Evolutionary conservation across 1,139 yeast species (phyloP), one percentile per base, ranked within the genome.

Genomic region (Yamadazyma pseudoaaseri): DNA sequence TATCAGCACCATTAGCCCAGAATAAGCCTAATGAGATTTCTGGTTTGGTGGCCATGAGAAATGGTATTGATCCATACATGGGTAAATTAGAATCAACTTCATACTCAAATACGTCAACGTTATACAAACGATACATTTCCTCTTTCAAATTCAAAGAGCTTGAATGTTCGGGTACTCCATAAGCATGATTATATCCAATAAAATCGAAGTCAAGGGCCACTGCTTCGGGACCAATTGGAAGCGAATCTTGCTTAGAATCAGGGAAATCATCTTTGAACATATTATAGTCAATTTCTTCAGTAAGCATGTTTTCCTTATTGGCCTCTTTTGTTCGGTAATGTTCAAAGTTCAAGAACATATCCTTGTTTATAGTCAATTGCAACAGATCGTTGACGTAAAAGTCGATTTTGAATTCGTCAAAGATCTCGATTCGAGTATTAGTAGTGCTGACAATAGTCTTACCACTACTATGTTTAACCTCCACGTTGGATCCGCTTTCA

Each of bases 121-220:
- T 92, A 65, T 62, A 94, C 30, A 92, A 64, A 29, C 98, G 71
- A 58, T 92, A 92, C 27, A 71, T 73, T 0, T 97, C 87, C 45
- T 85, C 92, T 38, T 79, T 73, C 45, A 92, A 66, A 15, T 81
- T 72, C 39, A 92, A 61, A 1, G 83, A 66, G 48, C 86, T 96
- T 0, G 97, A 90, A 54, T 92, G 98, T 56, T 92, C 98, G 0
- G 98, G 97, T 32, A 92, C 83, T 15, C 99, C 99, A 53, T 78
- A 92, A 1, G 87, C 83, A 47, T 83, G 72, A 8, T 65, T 56
- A 48, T 70, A 82, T 1, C 77, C 79, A 4, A 60, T 54, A 47
- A 92, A 82, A 0, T 77, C 60, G 38, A 89, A 72, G 55, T 92
- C 99, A 27, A 86, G 43, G 0, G 83, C 96, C 24, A 92, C 70